phyloP scores from a whole-genome alignment of 169 alveolate genomes.

The Ichthyophthirius multifiliis region DNA sequence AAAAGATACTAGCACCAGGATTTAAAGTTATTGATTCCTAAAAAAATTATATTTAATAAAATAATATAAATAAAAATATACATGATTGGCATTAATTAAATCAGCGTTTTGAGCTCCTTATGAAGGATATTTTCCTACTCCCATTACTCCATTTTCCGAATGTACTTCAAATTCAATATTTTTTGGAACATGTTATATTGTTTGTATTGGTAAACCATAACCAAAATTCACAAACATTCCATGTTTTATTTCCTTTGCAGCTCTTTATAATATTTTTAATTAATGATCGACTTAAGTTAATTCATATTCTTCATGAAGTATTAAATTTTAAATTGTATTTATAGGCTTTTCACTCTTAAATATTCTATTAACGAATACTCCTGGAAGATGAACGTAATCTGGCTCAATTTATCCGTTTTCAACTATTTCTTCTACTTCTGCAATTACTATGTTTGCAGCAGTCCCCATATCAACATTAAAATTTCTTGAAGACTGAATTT shows the following conservation, averaged over 20 bases:
- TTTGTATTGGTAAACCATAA: constrained; percentile 69
- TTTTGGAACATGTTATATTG: constrained; percentile 42
- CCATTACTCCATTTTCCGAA: constrained; percentile 65
- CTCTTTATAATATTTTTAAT: constrained; percentile 51
- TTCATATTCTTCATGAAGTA: constrained; percentile 18
- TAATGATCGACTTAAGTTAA: constrained; percentile 3
- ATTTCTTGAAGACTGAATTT: constrained; percentile 68
- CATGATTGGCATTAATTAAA: constrained; percentile 52
- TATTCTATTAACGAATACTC: constrained; percentile 55
- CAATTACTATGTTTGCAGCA: constrained; percentile 54
- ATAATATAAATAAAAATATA: no score
- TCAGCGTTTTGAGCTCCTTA: constrained; percentile 68
- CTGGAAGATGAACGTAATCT: constrained; percentile 59
- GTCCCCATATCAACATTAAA: constrained; percentile 59
- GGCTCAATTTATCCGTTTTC: constrained; percentile 53
- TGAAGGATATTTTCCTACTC: constrained; percentile 65
- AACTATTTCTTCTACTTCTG: constrained; percentile 74
- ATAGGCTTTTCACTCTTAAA: constrained; percentile 50
- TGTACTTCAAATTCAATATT: constrained; percentile 39
- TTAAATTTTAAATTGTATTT: neutral
- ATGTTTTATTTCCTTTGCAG: constrained; percentile 54
- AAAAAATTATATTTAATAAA: no score
- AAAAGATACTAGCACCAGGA: constrained; percentile 50
- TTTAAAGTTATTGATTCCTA: constrained; percentile 54
- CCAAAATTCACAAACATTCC: constrained; percentile 72